Evolutionary conservation across 495 filamentous ascomycete species (phyloP).

Genomic region (Glutinoglossum americanum): DNA sequence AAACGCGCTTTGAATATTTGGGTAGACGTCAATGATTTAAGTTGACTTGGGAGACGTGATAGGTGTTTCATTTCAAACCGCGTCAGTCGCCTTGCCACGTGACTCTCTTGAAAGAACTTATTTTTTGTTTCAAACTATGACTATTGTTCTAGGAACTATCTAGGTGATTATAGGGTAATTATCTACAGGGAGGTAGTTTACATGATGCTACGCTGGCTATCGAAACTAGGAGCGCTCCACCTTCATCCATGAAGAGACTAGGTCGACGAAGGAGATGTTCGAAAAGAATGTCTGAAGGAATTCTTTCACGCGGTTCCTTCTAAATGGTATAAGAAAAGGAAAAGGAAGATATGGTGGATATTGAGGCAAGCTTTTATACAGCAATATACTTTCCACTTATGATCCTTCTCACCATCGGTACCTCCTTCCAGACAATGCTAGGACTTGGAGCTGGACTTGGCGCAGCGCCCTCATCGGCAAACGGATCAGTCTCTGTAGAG

Average conservation of each 20-base stretch:
- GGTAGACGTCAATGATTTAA: not conserved
- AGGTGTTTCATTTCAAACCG: not conserved
- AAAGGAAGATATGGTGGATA: not conserved
- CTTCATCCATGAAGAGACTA: not conserved
- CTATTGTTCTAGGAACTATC: not conserved
- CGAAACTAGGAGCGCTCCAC: not conserved
- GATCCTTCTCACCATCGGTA: constrained; percentile 49
- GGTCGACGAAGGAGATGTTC: not conserved
- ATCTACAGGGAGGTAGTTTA: not conserved
- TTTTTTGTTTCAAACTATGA: not conserved
- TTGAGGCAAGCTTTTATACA: constrained; percentile 12
- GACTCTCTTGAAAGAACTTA: not conserved
- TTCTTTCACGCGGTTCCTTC: not conserved
- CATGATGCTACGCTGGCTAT: not conserved
- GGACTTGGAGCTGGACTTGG: constrained; percentile 19
- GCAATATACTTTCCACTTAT: constrained; percentile 61
- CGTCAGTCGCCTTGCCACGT: not conserved
- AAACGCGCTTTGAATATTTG: not conserved
- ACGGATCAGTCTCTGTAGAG: constrained; percentile 30
- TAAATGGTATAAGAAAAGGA: not conserved
- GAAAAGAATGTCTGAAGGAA: not conserved
- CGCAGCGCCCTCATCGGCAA: constrained; percentile 37
- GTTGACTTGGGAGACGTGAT: not conserved
- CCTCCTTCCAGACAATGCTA: constrained; percentile 43
- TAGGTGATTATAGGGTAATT: not conserved